phyloP scores from a whole-genome alignment of 2,329 filamentous ascomycete genomes.

The Neopestalotiopsis clavispora region DNA sequence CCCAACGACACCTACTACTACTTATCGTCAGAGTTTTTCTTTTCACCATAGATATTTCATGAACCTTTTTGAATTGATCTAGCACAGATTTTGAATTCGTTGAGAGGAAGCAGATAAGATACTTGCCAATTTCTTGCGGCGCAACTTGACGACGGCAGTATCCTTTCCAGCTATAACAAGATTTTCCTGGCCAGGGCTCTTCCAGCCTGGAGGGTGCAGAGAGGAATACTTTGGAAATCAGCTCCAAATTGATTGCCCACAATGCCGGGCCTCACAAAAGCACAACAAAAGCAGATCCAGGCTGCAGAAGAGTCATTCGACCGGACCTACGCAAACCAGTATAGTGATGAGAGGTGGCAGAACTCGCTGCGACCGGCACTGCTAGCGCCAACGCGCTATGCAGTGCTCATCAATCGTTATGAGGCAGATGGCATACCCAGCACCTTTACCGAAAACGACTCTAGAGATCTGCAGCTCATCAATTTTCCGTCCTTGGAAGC shows the following conservation, averaged over 20 bases:
- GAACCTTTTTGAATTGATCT: not conserved
- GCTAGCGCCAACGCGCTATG: conserved; percentile 31
- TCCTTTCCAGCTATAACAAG: too few relatives aligned
- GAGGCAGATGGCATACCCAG: conserved; percentile 21
- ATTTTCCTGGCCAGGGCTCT: not conserved
- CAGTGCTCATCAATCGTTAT: conserved; percentile 32
- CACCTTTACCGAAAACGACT: conserved; percentile 23
- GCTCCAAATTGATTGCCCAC: conserved; percentile 29
- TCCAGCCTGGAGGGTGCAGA: not conserved
- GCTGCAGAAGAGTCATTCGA: conserved; percentile 31
- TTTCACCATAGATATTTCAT: not conserved
- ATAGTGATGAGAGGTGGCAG: conserved; percentile 32
- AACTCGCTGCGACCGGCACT: conserved; percentile 31
- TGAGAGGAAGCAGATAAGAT: not conserved
- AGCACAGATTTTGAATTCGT: not conserved
- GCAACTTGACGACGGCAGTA: too few relatives aligned
- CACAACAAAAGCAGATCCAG: conserved; percentile 30
- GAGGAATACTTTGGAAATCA: conserved; percentile 41
- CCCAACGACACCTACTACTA: not conserved
- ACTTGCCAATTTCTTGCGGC: too few relatives aligned
- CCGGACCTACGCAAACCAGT: conserved; percentile 29
- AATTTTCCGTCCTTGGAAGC: conserved; percentile 19
- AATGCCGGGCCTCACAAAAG: conserved; percentile 33
- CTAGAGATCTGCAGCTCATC: conserved; percentile 21
- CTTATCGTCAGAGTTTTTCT: not conserved